phyloP scores from a whole-genome alignment of 2,329 filamentous ascomycete species.

The Alternaria sp. region DNA sequence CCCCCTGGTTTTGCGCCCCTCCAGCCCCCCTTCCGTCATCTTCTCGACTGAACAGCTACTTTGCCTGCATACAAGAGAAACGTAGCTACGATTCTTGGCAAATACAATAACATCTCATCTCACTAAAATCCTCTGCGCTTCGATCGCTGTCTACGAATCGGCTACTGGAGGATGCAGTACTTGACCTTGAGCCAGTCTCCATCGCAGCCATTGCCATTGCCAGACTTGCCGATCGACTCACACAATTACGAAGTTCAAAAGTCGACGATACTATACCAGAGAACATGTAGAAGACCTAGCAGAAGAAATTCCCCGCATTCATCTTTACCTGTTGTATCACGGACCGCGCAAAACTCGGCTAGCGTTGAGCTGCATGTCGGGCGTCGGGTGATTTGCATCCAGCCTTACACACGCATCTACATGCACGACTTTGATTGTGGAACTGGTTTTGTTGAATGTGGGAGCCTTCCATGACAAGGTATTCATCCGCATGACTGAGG shows the following conservation, averaged over 20 bases:
- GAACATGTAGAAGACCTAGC: not conserved
- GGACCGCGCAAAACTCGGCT: conserved; percentile 10
- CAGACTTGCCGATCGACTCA: not conserved
- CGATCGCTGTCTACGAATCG: not conserved
- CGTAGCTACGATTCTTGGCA: not conserved
- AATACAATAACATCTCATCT: not conserved
- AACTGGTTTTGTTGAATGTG: not conserved
- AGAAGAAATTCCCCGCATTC: conserved; percentile 11
- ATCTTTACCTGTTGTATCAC: conserved; percentile 3
- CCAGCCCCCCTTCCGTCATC: not conserved
- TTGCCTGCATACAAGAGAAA: not conserved
- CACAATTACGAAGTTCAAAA: not conserved
- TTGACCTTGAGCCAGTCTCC: not conserved
- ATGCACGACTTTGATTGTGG: not conserved
- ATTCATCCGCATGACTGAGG: not conserved
- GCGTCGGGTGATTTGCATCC: conserved; percentile 11
- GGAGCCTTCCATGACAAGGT: not conserved
- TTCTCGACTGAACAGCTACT: not conserved
- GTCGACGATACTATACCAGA: not conserved
- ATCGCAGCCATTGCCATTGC: not conserved
- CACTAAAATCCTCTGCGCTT: not conserved
- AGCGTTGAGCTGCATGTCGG: conserved; percentile 9
- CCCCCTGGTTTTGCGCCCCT: not conserved
- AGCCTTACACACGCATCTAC: not conserved
- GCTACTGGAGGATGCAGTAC: not conserved